Evolutionary conservation across 371 early-diverging fungal genomes (phyloP), one percentile per base, ranked within the genome.

Genomic region (Mortierella sp.): DNA sequence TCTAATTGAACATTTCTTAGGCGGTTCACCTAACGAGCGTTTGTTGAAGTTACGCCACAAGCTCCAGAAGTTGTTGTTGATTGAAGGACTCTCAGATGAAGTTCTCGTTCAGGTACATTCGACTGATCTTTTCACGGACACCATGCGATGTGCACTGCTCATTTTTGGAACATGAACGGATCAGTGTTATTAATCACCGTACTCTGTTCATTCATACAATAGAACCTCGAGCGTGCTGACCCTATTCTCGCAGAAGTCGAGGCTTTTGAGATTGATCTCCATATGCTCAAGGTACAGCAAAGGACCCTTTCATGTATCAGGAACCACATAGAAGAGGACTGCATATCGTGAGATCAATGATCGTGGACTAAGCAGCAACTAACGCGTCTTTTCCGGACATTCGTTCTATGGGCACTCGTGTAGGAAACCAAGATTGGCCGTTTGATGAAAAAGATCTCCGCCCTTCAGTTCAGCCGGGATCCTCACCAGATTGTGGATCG

Each of bases 391-490:
- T 72, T 64, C 54, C n/a, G 9, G 44, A n/a, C 24, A 9, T 48
- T 16, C 24, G 24, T 24, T 61, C 16, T 64, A 13, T 26, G 31
- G 40, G 5, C 37, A 21, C 19, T 2, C 69, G 8, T 44, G 43
- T 75, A 86, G 86, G 86, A 86, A 48, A 86, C 86, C 16, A 86
- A 86, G 57, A 82, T 86, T 67, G 86, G 86, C 14, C 82, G 86
- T 24, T 72, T 86, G 72, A 81, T 86, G 86, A 86, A 86, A 57
- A 86, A 86, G 71, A 86, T 86, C 14, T 81, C 86, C 19, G 79
- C 37, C 1, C 73, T 86, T 0, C 81, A 86, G 70, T 81, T 73
- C 59, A 86, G 86, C 34, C 74, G 54, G 70, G 86, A 86, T 57
- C 79, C 40, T 0, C 79, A 77, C 73, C 70, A 74, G 44, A 79